phyloP scores from a whole-genome alignment of 108 stramenopile species.

The Cylindrotheca closterium region DNA sequence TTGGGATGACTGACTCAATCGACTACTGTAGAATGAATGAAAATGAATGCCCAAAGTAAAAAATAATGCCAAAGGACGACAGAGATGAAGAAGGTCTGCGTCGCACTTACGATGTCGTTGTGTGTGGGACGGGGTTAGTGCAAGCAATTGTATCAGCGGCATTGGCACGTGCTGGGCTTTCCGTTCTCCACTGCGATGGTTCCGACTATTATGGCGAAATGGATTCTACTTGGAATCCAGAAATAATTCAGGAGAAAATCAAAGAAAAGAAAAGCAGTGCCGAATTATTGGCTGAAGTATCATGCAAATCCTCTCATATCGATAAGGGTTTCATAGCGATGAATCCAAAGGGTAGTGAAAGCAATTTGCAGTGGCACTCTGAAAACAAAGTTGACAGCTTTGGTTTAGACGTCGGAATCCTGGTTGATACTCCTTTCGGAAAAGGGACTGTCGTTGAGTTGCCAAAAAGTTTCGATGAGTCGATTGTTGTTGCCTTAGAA shows the following conservation, averaged over 20 bases:
- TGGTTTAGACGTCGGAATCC: constrained; percentile 24
- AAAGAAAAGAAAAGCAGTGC: constrained; percentile 2
- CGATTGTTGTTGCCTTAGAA: constrained; percentile 17
- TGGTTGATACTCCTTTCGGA: constrained; percentile 40
- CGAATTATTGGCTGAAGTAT: background rate
- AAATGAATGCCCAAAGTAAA: no score
- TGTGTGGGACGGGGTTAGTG: constrained; percentile 77
- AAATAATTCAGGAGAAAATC: constrained; percentile 20
- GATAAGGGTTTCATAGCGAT: constrained; percentile 4
- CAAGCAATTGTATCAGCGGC: constrained; percentile 79
- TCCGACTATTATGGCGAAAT: constrained; percentile 78
- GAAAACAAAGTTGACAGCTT: background rate
- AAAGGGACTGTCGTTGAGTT: constrained; percentile 24
- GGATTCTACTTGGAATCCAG: constrained; percentile 62
- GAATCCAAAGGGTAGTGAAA: constrained; percentile 14
- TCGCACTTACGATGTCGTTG: constrained; percentile 64
- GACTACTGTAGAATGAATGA: no score
- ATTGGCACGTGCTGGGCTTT: constrained; percentile 67
- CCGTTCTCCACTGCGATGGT: constrained; percentile 78
- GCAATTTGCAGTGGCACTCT: constrained; percentile 9
- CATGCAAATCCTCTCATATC: background rate
- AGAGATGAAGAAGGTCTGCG: constrained; percentile 43
- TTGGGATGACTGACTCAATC: no score
- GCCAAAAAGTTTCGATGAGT: constrained; percentile 6
- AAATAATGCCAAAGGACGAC: background rate